These are phyloP conservation scores for Colletotrichum echinochloae DNA, from an alignment of 2,329 filamentous ascomycete species.

Conservation along the genomic window DNA sequence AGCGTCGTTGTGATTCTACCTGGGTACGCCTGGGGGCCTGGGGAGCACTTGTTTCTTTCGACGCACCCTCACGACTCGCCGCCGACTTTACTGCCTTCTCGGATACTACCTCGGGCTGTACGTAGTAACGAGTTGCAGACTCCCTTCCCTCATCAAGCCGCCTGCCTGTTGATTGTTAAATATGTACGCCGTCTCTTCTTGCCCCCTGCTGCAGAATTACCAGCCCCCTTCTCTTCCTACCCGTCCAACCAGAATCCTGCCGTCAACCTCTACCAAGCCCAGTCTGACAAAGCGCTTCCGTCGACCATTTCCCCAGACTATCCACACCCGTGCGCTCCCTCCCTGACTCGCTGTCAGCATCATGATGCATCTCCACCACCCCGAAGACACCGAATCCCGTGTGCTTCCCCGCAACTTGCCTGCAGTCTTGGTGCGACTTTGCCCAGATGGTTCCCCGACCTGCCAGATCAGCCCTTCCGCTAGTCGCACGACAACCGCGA, in stretches of 20 bases:
- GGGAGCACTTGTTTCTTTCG: constrained; percentile 18
- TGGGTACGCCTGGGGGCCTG: constrained; percentile 4
- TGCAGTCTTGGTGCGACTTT: constrained; percentile 8
- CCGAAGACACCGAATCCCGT: constrained; percentile 5
- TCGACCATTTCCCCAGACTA: constrained; percentile 31
- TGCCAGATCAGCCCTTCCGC: constrained; percentile 39
- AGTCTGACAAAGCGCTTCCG: constrained; percentile 17
- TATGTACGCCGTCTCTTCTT: background rate
- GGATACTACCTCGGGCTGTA: constrained; percentile 25
- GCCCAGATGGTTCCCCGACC: constrained; percentile 21
- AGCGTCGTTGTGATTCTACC: background rate
- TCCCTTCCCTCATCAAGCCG: constrained; percentile 6
- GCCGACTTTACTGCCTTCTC: constrained; percentile 13
- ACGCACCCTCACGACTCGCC: constrained; percentile 34
- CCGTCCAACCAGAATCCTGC: constrained; percentile 17
- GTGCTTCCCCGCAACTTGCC: constrained; percentile 33
- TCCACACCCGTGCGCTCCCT: constrained; percentile 25
- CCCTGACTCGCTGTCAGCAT: constrained; percentile 30
- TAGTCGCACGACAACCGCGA: constrained; percentile 37
- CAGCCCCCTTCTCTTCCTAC: background rate
- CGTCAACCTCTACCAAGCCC: constrained; percentile 13
- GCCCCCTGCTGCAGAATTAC: constrained; percentile 6
- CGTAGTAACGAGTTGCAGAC: constrained; percentile 3
- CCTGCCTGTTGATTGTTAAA: too few relatives aligned
- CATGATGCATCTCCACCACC: constrained; percentile 16